A percentile compares a stretch with the other conserved stretches of the same genome.
phyloP scores from a whole-genome alignment of 2,329 filamentous ascomycete species.

The Sphaerulina populicola region DNA sequence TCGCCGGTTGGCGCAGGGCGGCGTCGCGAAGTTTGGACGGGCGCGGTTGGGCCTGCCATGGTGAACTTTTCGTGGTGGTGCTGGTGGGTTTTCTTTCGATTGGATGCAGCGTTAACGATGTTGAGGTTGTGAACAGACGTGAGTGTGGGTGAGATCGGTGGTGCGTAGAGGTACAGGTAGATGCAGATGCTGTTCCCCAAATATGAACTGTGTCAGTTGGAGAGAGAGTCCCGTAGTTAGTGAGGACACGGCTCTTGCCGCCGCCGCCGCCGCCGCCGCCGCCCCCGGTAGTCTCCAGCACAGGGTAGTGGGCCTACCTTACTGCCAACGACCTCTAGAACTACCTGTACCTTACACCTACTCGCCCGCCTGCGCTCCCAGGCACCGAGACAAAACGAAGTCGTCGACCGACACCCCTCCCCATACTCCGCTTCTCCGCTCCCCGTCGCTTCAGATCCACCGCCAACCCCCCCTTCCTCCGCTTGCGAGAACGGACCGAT shows the following conservation, averaged over 20 bases:
- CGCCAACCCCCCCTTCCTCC: too few relatives aligned
- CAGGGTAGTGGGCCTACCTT: neutral
- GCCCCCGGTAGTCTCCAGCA: too few relatives aligned
- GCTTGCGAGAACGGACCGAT: neutral
- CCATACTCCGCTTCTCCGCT: neutral
- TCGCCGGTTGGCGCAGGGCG: conserved; percentile 66
- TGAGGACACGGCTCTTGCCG: too few relatives aligned
- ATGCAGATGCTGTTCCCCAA: too few relatives aligned
- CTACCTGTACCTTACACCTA: neutral
- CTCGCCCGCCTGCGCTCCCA: neutral
- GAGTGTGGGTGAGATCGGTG: too few relatives aligned
- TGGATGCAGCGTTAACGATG: neutral
- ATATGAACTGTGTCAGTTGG: too few relatives aligned
- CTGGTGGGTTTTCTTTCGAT: neutral
- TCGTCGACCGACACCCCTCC: neutral
- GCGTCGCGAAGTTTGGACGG: conserved; percentile 41
- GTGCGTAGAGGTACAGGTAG: too few relatives aligned
- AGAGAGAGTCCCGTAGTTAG: too few relatives aligned
- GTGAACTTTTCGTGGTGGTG: neutral
- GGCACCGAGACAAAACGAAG: neutral
- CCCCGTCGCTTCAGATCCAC: too few relatives aligned
- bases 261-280: too few relatives aligned
- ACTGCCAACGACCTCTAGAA: neutral
- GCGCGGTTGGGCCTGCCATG: conserved; percentile 27
- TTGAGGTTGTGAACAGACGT: neutral